These are phyloP conservation scores for Gymnopus androsaceus DNA, from an alignment of 1,284 basidiomycete genomes.

Conservation along the genomic window DNA sequence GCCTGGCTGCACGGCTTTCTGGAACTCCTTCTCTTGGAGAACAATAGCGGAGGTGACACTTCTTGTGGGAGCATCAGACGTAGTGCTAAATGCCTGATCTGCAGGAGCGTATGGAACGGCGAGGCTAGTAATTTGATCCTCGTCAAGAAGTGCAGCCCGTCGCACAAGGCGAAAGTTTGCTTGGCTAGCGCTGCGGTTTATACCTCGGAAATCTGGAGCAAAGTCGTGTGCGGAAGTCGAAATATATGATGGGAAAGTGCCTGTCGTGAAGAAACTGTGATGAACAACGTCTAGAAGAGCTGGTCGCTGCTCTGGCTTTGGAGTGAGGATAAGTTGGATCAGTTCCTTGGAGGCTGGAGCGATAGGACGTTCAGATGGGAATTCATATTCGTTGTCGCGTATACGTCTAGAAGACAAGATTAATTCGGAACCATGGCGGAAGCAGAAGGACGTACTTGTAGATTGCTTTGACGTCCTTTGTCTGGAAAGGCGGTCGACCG, in stretches of 20 bases:
- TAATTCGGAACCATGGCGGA: neutral
- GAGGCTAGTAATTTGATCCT: constrained; percentile 51
- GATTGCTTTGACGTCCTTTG: constrained; percentile 94
- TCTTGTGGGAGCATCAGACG: constrained; percentile 27
- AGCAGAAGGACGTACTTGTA: constrained; percentile 65
- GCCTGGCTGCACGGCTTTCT: constrained; percentile 92
- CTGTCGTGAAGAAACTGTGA: constrained; percentile 84
- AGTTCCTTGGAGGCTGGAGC: constrained; percentile 77
- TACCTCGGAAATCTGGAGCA: constrained; percentile 73
- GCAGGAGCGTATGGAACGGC: constrained; percentile 31
- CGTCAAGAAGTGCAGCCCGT: constrained; percentile 60
- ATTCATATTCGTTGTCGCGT: constrained; percentile 92
- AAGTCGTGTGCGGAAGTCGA: constrained; percentile 77
- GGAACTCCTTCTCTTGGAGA: constrained; percentile 94
- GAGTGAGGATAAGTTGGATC: constrained; percentile 85
- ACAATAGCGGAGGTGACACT: constrained; percentile 64
- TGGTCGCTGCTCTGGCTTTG: constrained; percentile 79
- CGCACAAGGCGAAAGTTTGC: constrained; percentile 72
- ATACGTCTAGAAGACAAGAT: constrained; percentile 67
- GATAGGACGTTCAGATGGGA: constrained; percentile 78
- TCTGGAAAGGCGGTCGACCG: constrained; percentile 96
- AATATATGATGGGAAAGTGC: constrained; percentile 80
- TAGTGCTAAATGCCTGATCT: constrained; percentile 22
- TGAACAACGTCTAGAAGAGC: constrained; percentile 84
- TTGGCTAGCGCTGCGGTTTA: constrained; percentile 64